Evolutionary conservation across 2,329 filamentous ascomycete genomes (phyloP).

Genomic region (Pleomassaria siparia): DNA sequence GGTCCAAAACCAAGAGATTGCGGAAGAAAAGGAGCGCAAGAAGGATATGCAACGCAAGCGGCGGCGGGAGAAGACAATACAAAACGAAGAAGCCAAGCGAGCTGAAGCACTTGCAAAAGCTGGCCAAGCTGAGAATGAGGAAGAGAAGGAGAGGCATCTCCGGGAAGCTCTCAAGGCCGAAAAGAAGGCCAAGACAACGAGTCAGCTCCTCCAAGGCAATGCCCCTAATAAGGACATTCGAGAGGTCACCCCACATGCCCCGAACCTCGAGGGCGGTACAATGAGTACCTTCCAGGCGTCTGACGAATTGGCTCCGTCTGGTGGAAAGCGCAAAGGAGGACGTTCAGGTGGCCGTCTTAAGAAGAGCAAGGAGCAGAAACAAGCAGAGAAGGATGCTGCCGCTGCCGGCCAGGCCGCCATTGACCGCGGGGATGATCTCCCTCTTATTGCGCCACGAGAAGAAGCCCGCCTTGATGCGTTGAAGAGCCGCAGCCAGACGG

Average conservation of each 20-base stretch:
- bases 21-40: slow-evolving; percentile 97
- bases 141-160: slow-evolving; percentile 77
- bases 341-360: slow-evolving; percentile 67
- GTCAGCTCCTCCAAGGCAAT: slow-evolving; percentile 81
- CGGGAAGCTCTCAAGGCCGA: slow-evolving; percentile 86
- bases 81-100: slow-evolving; percentile 83
- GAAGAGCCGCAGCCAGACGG: slow-evolving; percentile 49
- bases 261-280: slow-evolving; percentile 80
- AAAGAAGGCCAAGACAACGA: slow-evolving; percentile 90
- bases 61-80: slow-evolving; percentile 89
- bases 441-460: slow-evolving; percentile 61
- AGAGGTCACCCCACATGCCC: slow-evolving; percentile 70
- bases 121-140: slow-evolving; percentile 75
- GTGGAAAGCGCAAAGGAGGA: slow-evolving; percentile 56
- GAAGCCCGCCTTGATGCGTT: slow-evolving; percentile 52
- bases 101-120: slow-evolving; percentile 77
- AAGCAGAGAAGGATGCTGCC: slow-evolving; percentile 72
- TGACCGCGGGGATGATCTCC: slow-evolving; percentile 74
- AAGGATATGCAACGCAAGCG: slow-evolving; percentile 99
- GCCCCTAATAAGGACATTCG: slow-evolving; percentile 72
- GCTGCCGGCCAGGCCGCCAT: slow-evolving; percentile 84
- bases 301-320: slow-evolving; percentile 48
- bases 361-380: slow-evolving; percentile 79
- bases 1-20: slow-evolving; percentile 85
- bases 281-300: slow-evolving; percentile 81